Evolutionary conservation across 257 asterid species (phyloP).

Genomic region (Knoxia roxburghii): DNA sequence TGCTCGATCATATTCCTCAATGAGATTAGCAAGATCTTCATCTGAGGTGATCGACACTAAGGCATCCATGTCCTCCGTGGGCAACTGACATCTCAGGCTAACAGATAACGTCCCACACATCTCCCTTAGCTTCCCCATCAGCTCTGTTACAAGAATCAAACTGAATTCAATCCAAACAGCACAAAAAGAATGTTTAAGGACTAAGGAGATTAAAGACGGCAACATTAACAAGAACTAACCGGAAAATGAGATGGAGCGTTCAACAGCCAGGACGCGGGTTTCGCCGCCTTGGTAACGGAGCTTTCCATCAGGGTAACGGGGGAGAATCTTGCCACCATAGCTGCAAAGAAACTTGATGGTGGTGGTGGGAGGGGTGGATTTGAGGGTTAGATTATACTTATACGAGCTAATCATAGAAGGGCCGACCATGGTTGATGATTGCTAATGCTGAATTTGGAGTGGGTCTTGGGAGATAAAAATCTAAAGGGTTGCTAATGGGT

Average conservation of each 20-base stretch:
- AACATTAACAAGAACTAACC: conserved; percentile 31
- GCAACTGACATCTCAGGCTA: conserved; percentile 63
- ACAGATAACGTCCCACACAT: conserved; percentile 55
- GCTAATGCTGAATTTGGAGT: too few species aligned
- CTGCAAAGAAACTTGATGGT: conserved; percentile 66
- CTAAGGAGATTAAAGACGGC: background rate
- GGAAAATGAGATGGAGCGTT: conserved; percentile 53
- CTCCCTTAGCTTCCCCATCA: conserved; percentile 56
- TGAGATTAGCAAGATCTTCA: conserved; percentile 65
- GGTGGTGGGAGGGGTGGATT: conserved; percentile 19
- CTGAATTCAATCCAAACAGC: background rate
- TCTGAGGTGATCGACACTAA: conserved; percentile 66
- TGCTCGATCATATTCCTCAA: conserved; percentile 65
- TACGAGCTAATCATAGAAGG: conserved; percentile 25
- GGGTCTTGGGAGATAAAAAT: background rate
- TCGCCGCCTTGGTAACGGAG: conserved; percentile 90
- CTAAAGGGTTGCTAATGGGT: conserved; percentile 17
- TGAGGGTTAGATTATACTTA: conserved; percentile 10
- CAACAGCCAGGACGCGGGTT: conserved; percentile 74
- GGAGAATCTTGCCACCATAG: conserved; percentile 87
- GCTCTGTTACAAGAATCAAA: conserved; percentile 32
- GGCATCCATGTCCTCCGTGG: conserved; percentile 76
- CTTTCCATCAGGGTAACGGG: conserved; percentile 81
- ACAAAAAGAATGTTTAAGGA: background rate
- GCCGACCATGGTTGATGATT: conserved; percentile 34